Conservation (phyloP, 768 basidiomycete genomes). For the Boletellus ananiceps region DNA sequence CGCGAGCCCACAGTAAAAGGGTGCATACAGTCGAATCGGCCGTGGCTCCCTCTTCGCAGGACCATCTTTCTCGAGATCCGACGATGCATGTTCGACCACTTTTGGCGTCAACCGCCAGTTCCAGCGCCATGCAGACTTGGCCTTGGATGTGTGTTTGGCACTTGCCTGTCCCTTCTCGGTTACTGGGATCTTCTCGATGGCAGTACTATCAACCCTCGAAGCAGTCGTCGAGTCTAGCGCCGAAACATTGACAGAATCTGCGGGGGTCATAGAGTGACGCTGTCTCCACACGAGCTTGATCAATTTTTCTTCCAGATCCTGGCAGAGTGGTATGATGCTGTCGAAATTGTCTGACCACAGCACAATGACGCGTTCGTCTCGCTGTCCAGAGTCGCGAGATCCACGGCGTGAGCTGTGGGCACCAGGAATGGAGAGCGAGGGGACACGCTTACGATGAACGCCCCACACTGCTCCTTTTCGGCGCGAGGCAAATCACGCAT, state of each 20-base stretch:
- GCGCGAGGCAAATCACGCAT: slow-evolving; percentile 66
- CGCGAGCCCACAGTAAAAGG: slow-evolving; percentile 66
- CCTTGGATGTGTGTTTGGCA: background rate
- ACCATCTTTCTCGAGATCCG: slow-evolving; percentile 50
- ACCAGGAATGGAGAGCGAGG: background rate
- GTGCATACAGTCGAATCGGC: slow-evolving; percentile 63
- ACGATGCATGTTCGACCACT: slow-evolving; percentile 6
- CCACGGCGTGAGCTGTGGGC: background rate
- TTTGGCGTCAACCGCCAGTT: slow-evolving; percentile 42
- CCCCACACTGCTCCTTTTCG: slow-evolving; percentile 88
- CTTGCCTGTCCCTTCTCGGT: slow-evolving; percentile 13
- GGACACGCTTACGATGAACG: slow-evolving; percentile 64
- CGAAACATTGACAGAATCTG: slow-evolving; percentile 32
- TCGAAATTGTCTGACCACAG: slow-evolving; percentile 85
- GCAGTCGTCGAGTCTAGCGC: slow-evolving; percentile 41
- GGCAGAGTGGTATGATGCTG: slow-evolving; percentile 63
- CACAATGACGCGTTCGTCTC: slow-evolving; percentile 76
- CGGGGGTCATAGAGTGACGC: slow-evolving; percentile 30
- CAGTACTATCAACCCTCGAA: slow-evolving; percentile 46
- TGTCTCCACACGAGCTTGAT: slow-evolving; percentile 76
- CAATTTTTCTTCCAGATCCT: slow-evolving; percentile 71
- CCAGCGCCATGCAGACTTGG: slow-evolving; percentile 31
- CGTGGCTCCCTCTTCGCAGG: slow-evolving; percentile 28
- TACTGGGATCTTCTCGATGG: slow-evolving; percentile 18
- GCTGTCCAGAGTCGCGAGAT: slow-evolving; percentile 36